Evolutionary conservation across 2,329 filamentous ascomycete species (phyloP), one percentile per base, ranked within the genome.

Genomic region (Ophiocordyceps sinensis): DNA sequence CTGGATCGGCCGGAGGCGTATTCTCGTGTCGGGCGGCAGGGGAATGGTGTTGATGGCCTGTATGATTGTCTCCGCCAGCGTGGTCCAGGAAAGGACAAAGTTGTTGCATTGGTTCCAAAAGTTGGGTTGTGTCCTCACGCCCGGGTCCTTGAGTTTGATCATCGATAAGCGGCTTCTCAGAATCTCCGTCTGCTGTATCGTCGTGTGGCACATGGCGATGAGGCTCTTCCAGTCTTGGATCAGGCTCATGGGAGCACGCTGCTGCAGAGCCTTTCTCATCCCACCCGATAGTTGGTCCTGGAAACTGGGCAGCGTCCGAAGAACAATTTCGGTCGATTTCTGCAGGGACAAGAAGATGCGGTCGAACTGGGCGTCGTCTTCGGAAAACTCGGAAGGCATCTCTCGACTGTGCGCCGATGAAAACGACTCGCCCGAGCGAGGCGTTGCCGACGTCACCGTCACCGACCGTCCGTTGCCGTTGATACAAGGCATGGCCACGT

Each of bases 91-190:
- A 49, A 73, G 73, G 47, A 85, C 73, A 48, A 86, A 86, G 50
- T 70, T 72, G 61, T 82, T 86, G 64, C 84, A 91, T 41, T 88
- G 67, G 48, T 75, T 67, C 74, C 77, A 80, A 56, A 79, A 81
- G 14, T 64, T 61, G 3, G 66, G 57, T 51, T 80, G 75, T 2
- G 70, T 77, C 41, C 85, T 73, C 39, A 85, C 73, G 11, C 77
- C 79, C 8, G 85, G 83, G 51, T 94, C 87, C 56, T 89, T 91
- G 11, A 94, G 67, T 56, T 87, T 87, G 65, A 94, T 85, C 37
- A 73, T 71, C 4, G 79, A 85, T 11, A 95, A 64, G n/a, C 81
- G 74, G 32, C 68, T 68, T 52, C 83, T 81, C 26, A 95, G 68
- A 11, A 75, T 69, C 52, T 87, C 79, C 2, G 84, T 84, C 49